These are phyloP conservation scores for Cucumis sativus DNA, from an alignment of 306 rosid species.

Conservation along the genomic window Cucumber_9930_V3 NC_026660.2:25000001-25000500, in stretches of 20 bases:
- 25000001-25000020: neutral
- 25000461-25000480: neutral
- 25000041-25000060: neutral
- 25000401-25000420: neutral
- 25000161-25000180: neutral
- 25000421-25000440: neutral
- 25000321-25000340: neutral
- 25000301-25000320: neutral
- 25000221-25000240: conserved; percentile 5
- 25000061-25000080: neutral
- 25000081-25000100: neutral
- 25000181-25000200: neutral
- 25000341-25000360: neutral
- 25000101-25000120: neutral
- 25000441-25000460: neutral
- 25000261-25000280: neutral
- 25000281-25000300: neutral
- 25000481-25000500: neutral
- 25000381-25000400: neutral
- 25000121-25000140: neutral
- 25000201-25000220: neutral
- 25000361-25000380: neutral
- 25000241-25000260: neutral
- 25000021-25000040: neutral
- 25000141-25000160: neutral